A percentile compares a stretch with the other conserved stretches of the same genome.
phyloP scores from a whole-genome alignment of 208 protist genomes.

The Spongospora subterranea region DNA sequence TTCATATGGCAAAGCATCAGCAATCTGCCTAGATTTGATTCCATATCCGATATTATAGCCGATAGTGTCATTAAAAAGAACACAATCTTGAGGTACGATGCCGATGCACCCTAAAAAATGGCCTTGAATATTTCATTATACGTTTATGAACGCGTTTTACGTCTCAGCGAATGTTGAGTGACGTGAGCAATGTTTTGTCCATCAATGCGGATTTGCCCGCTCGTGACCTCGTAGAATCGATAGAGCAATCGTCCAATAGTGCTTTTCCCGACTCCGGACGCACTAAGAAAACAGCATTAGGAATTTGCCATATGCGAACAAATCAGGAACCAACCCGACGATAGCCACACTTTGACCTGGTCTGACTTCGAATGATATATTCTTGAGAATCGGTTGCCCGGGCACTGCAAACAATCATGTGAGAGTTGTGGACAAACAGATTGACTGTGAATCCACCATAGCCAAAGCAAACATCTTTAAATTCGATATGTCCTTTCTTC shows the following conservation, averaged over 20 bases:
- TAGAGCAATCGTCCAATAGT: conserved; percentile 59
- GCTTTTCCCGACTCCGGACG: conserved; percentile 59
- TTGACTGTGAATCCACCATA: background rate
- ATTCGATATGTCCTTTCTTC: background rate
- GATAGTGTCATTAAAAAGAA: conserved; percentile 72
- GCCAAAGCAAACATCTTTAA: background rate
- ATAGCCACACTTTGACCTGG: conserved; percentile 19
- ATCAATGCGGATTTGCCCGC: conserved; percentile 49
- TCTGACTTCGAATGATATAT: conserved; percentile 39
- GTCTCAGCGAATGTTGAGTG: conserved; percentile 19
- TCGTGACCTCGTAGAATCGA: conserved; percentile 57
- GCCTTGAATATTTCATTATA: background rate
- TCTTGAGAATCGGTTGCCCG: background rate
- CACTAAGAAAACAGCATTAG: background rate
- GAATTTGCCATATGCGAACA: background rate
- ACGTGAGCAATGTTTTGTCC: conserved; percentile 62
- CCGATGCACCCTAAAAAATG: conserved; percentile 59
- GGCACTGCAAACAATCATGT: background rate
- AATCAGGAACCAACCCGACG: background rate
- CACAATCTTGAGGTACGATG: conserved; percentile 72
- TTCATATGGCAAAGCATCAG: background rate
- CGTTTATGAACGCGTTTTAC: background rate
- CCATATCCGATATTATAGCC: conserved; percentile 73
- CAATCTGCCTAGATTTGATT: conserved; percentile 30
- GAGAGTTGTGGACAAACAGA: background rate